Percentiles rank a stretch among this genome's conserved stretches.
Conservation (phyloP, 208 protist species). For the Acanthamoeba quina region DNA sequence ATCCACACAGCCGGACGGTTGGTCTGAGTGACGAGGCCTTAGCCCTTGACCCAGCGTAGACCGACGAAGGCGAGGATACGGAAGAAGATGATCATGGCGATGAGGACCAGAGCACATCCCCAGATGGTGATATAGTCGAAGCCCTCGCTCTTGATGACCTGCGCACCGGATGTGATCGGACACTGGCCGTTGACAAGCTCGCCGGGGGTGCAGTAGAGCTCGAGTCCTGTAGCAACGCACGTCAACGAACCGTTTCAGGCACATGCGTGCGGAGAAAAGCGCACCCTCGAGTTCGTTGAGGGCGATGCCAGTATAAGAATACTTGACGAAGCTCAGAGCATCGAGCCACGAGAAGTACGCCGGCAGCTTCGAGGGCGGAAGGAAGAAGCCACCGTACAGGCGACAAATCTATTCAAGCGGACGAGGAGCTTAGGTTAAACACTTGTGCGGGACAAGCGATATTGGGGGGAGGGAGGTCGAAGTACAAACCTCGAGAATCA, state of each 20-base stretch:
- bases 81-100: slow-evolving; percentile 72
- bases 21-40: background rate
- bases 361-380: slow-evolving; percentile 30
- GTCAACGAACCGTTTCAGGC: background rate
- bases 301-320: slow-evolving; percentile 56
- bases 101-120: slow-evolving; percentile 72
- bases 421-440: background rate
- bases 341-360: slow-evolving; percentile 74
- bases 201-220: slow-evolving; percentile 20
- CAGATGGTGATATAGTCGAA: slow-evolving; percentile 71
- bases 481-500: slow-evolving; percentile 21
- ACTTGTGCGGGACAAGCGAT: background rate
- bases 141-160: slow-evolving; percentile 14
- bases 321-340: slow-evolving; percentile 74
- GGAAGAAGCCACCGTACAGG: slow-evolving; percentile 73
- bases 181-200: slow-evolving; percentile 37
- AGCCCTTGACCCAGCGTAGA: slow-evolving; percentile 62
- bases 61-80: slow-evolving; percentile 65
- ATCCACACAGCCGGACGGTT: background rate
- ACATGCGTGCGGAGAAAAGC: background rate
- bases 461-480: background rate
- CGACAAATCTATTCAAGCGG: slow-evolving; percentile 46
- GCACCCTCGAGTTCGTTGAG: slow-evolving; percentile 66
- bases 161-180: background rate
- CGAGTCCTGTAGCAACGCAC: background rate